Evolutionary conservation across 306 rosid species (phyloP), one percentile per base, ranked within the genome.

Genomic region (Sphenostylis stenocarpa): DNA sequence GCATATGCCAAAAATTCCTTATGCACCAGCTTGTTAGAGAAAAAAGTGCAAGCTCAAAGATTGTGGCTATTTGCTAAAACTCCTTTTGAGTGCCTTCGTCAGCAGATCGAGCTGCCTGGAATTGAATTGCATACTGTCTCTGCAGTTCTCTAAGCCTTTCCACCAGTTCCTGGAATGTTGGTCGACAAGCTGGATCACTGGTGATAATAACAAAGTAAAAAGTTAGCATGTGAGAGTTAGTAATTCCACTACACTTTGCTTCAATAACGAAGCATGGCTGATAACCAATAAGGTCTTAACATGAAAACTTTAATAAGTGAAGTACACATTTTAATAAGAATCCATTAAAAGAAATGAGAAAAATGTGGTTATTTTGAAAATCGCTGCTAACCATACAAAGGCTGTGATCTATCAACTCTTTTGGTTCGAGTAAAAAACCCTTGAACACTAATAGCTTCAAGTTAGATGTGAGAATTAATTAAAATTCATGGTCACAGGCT

Each of bases 141-240:
- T 91, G 98, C 67, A 93, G 61, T 47, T 96, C 99, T 85, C 83
- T 83, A 0, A 96, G 85, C 83, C 67, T 91, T 69, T 88, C 96
- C 71, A 93, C 75, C 67, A 96, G 87, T 78, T 85, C 94, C 77
- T 88, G 97, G 83, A 93, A 91, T 21, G 97, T 71, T 71, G 99
- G 98, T 67, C 99, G 78, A 79, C 39, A 14, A 52, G 96, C 83
- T 7, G 99, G 88, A 77, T 93, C 97, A 34, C 99, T 96, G 88
- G 80, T 70, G 41, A 33, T 61, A 47, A 20, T 62, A 51, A 81
- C 64, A 67, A 82, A 53, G 38, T 80, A 76, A 57, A 17, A 34
- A 77, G 56, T 79, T 16, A 86, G 81, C 39, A 72, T 44, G 49
- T 21, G 34, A 36, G 28, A 63, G 47, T 55, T n/a, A 15, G 39